Evolutionary conservation across 805 yeast species (phyloP).

Genomic region (Kodamaea hsintzibuensis): DNA sequence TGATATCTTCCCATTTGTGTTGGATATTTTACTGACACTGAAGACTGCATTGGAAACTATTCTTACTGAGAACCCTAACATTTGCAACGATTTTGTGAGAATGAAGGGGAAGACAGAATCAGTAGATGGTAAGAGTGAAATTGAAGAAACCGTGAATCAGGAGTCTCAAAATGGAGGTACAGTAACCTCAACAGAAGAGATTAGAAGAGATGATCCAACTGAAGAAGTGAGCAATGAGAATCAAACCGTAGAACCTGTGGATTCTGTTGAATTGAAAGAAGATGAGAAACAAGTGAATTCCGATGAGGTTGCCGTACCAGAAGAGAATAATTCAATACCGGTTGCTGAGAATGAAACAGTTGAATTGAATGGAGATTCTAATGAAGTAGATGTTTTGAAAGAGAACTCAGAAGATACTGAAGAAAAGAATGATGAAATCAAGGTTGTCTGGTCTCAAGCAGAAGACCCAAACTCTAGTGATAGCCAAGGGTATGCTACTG

Average conservation of each 20-base stretch:
- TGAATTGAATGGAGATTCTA: neutral
- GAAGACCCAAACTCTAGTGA: neutral
- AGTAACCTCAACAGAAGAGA: neutral
- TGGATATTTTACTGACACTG: constrained; percentile 31
- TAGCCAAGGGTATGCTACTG: neutral
- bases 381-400: neutral
- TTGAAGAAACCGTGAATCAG: neutral
- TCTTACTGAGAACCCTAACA: constrained; percentile 20
- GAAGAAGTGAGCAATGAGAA: neutral
- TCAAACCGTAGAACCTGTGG: neutral
- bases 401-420: neutral
- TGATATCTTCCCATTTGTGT: constrained; percentile 42
- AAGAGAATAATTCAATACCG: too few relatives aligned
- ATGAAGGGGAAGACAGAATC: constrained; percentile 1
- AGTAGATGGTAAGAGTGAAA: neutral
- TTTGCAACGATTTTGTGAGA: constrained; percentile 25
- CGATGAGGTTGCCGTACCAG: too few relatives aligned
- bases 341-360: neutral
- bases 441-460: neutral
- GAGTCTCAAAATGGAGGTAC: neutral
- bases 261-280: neutral
- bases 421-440: neutral
- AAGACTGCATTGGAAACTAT: constrained; percentile 21
- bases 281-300: too few relatives aligned
- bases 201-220: neutral